phyloP scores from a whole-genome alignment of 495 filamentous ascomycete species.

The Pyrenula massariospora region DNA sequence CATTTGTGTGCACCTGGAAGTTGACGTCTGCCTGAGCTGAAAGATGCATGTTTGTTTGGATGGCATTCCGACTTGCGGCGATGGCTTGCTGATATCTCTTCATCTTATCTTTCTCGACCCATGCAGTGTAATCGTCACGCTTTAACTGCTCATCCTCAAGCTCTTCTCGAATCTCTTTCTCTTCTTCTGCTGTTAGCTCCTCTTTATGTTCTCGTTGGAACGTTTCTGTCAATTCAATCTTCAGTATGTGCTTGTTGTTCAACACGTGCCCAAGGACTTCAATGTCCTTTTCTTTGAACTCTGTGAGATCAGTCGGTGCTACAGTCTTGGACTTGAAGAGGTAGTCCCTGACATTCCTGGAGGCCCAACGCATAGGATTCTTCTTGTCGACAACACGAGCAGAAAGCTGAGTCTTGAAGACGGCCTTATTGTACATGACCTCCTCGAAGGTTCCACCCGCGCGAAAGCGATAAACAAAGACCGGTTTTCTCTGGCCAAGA shows the following conservation, averaged over 20 bases:
- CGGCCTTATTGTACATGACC: constrained; percentile 51
- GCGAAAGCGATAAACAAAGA: constrained; percentile 81
- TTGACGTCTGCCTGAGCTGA: too few species aligned
- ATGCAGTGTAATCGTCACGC: constrained; percentile 26
- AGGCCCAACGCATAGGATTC: constrained; percentile 48
- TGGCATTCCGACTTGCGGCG: too few species aligned
- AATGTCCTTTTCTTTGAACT: constrained; percentile 50
- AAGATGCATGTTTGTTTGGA: too few species aligned
- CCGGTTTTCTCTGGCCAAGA: constrained; percentile 70
- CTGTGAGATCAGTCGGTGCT: constrained; percentile 35
- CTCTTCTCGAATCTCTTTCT: constrained; percentile 29
- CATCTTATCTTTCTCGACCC: too few species aligned
- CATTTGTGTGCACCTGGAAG: too few species aligned
- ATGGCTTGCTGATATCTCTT: too few species aligned
- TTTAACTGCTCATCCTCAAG: constrained; percentile 30
- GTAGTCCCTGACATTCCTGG: constrained; percentile 35
- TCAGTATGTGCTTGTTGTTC: constrained; percentile 27
- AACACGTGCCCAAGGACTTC: constrained; percentile 60
- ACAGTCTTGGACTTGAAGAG: constrained; percentile 44
- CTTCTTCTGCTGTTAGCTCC: constrained; percentile 43
- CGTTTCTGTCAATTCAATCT: constrained; percentile 44
- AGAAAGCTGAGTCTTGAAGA: constrained; percentile 75
- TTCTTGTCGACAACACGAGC: constrained; percentile 74
- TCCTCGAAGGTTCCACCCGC: constrained; percentile 72
- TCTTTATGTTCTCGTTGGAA: constrained; percentile 46